These are phyloP conservation scores for Tripterygium wilfordii DNA, from an alignment of 177 flowering plant species.

Conservation along the genomic window DNA sequence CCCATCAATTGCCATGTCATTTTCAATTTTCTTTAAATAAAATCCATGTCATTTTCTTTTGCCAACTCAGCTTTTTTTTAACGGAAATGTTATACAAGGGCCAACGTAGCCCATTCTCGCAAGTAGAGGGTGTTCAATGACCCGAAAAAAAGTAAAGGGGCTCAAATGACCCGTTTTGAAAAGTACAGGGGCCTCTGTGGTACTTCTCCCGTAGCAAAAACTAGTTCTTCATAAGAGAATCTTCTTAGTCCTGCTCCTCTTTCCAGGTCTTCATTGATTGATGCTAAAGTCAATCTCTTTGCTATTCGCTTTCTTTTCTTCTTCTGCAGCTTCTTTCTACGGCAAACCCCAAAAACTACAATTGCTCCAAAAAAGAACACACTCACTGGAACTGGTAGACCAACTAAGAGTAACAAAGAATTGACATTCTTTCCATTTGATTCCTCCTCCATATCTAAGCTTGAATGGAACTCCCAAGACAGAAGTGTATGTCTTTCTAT, in stretches of 20 bases:
- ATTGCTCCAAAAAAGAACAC: slow-evolving; percentile 9
- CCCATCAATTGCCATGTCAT: no score
- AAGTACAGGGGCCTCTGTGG: no score
- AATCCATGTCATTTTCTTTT: no score
- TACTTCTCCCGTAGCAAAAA: no score
- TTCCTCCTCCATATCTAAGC: slow-evolving; percentile 14
- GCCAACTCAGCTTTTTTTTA: no score
- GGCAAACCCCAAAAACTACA: slow-evolving; percentile 1
- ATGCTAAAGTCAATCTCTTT: slow-evolving; percentile 8
- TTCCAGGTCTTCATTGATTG: slow-evolving; percentile 39
- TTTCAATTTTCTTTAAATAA: no score
- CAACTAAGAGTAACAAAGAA: slow-evolving; percentile 5
- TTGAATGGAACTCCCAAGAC: slow-evolving; percentile 58
- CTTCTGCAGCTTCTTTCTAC: slow-evolving; percentile 9
- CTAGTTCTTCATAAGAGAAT: slow-evolving; percentile 30
- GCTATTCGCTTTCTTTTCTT: slow-evolving; percentile 2
- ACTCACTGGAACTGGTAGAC: slow-evolving; percentile 4
- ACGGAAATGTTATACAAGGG: no score
- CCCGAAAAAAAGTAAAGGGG: no score
- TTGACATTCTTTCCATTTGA: neutral
- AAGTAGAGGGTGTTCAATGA: no score
- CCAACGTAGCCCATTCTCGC: no score
- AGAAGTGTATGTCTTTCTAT: slow-evolving; percentile 22
- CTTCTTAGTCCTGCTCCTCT: slow-evolving; percentile 50
- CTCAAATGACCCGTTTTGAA: no score